Evolutionary conservation across 148 eudicot genomes (phyloP).

Genomic region (Rhododendron vialii): DNA sequence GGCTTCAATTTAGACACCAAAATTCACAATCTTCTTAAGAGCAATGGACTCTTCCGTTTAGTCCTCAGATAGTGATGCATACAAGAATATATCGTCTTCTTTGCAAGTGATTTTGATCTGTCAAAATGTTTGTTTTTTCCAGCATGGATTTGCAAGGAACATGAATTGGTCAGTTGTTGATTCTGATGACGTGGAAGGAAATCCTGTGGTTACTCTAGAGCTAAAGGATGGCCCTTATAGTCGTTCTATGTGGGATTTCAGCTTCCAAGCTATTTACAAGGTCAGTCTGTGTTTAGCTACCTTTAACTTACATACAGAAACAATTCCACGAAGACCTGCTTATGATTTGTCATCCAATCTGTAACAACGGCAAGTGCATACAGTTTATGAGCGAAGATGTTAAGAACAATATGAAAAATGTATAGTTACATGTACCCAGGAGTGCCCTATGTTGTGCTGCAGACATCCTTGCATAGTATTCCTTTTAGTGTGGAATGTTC

Average conservation of each 20-base stretch:
- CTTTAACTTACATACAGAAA: not conserved
- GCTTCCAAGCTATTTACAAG: conserved; percentile 86
- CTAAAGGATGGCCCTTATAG: conserved; percentile 75
- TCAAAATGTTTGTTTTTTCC: conserved; percentile 24
- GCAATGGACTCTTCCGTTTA: not conserved
- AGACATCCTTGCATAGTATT: not conserved
- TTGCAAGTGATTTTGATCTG: conserved; percentile 8
- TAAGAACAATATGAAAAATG: not conserved
- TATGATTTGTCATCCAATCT: not conserved
- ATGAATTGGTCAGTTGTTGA: conserved; percentile 69
- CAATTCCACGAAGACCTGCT: not conserved
- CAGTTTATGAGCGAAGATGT: not conserved
- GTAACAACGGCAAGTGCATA: not conserved
- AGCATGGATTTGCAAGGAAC: conserved; percentile 99
- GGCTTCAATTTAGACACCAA: not conserved
- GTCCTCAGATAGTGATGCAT: not conserved
- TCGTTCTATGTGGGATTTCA: conserved; percentile 96
- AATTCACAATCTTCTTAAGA: not conserved
- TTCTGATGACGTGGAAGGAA: conserved; percentile 65
- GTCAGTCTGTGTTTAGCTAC: conserved; percentile 23
- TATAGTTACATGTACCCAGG: not conserved
- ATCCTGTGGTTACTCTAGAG: conserved; percentile 70
- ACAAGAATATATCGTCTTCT: not conserved
- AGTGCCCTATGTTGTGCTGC: not conserved
- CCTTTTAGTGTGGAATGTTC: not conserved